Evolutionary conservation across 192 early-diverging fungal genomes (phyloP).

Genomic region (Backusella circina): DNA sequence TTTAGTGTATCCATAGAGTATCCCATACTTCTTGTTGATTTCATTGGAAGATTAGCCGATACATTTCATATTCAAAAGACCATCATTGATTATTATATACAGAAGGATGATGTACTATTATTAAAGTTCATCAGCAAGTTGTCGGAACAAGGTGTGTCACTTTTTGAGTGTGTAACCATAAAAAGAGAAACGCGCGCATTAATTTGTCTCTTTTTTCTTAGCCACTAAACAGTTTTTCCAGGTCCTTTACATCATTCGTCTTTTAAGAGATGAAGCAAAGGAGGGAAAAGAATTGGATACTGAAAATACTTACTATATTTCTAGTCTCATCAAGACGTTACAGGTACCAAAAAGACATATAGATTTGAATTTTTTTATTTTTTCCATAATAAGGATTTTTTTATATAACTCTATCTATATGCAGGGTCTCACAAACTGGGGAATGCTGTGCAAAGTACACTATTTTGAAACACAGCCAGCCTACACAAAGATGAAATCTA

Average conservation of each 20-base stretch:
- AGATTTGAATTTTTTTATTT: background rate
- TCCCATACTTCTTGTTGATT: background rate
- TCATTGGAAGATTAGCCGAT: background rate
- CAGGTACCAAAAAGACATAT: background rate
- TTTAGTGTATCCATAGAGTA: background rate
- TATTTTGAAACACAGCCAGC: background rate
- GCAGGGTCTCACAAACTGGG: conserved; percentile 5
- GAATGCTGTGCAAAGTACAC: background rate
- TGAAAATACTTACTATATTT: background rate
- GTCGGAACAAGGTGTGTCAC: background rate
- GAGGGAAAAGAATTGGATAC: background rate
- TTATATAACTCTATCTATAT: background rate
- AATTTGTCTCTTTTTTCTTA: background rate
- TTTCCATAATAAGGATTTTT: background rate
- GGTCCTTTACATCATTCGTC: background rate
- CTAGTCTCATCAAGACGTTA: background rate
- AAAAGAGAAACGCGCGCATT: background rate
- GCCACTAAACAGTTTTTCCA: background rate
- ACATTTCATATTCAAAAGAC: background rate
- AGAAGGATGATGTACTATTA: background rate
- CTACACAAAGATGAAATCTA: background rate
- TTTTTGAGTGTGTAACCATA: background rate
- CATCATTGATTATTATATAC: background rate
- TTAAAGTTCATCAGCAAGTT: background rate
- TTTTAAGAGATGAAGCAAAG: background rate